Evolutionary conservation across 2,329 filamentous ascomycete genomes (phyloP).

Genomic region (Sclerotinia spermophila): DNA sequence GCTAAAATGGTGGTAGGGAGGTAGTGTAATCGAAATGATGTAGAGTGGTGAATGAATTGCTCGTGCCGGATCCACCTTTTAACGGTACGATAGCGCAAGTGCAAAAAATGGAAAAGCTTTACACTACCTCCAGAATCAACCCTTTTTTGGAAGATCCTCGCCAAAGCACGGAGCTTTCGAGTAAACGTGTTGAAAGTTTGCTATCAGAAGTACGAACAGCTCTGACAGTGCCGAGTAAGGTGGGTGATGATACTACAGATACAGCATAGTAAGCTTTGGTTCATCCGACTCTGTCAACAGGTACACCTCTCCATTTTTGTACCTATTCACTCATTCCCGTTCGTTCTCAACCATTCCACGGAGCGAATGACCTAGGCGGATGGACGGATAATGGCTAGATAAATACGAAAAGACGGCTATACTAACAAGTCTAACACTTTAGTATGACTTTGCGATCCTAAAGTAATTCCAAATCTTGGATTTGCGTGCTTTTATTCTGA

Average conservation of each 20-base stretch:
- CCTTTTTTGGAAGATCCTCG: constrained; percentile 6
- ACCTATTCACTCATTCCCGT: neutral
- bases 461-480: neutral
- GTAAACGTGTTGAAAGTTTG: neutral
- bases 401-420: constrained; percentile 1
- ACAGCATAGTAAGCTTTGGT: constrained; percentile 11
- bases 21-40: neutral
- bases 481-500: neutral
- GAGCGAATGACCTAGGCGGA: neutral
- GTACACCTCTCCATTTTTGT: neutral
- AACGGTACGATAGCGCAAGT: neutral
- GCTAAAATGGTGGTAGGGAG: neutral
- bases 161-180: constrained; percentile 7
- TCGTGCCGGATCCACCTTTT: constrained; percentile 8
- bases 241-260: neutral
- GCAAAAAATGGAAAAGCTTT: neutral
- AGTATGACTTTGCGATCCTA: neutral
- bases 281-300: constrained; percentile 3
- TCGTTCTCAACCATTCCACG: neutral
- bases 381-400: neutral
- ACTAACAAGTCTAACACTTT: constrained; percentile 7
- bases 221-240: neutral
- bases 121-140: constrained; percentile 12
- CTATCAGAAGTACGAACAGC: neutral
- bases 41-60: neutral